A percentile compares a stretch with the other conserved stretches of the same genome.
Evolutionary conservation across 352 stramenopile genomes (phyloP).

Genomic region (Aphanomyces euteiches): DNA sequence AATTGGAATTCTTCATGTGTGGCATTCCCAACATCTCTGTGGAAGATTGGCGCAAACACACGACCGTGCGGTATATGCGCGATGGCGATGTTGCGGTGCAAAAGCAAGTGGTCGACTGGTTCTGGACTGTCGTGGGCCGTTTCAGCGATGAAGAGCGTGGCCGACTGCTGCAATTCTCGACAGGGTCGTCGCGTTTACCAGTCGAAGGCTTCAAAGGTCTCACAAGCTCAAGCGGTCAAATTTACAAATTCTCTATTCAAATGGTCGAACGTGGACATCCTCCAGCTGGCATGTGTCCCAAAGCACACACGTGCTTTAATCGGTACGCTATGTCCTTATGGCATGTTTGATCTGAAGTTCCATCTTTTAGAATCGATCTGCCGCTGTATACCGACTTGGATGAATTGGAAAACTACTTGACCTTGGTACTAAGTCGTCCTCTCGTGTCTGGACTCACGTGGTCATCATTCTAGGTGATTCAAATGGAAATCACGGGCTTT

Average conservation of each 20-base stretch:
- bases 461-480: constrained; percentile 36
- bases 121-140: constrained; percentile 58
- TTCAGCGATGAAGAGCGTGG: constrained; percentile 68
- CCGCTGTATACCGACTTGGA: constrained; percentile 61
- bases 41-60: constrained; percentile 55
- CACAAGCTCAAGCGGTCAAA: constrained; percentile 74
- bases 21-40: constrained; percentile 68
- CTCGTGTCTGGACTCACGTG: not conserved
- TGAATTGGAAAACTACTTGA: constrained; percentile 72
- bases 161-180: constrained; percentile 70
- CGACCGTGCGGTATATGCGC: constrained; percentile 60
- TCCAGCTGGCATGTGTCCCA: constrained; percentile 50
- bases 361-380: constrained; percentile 44
- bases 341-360: not conserved
- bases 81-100: constrained; percentile 38
- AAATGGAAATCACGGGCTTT: constrained; percentile 57
- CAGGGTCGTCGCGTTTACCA: constrained; percentile 68
- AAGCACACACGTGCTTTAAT: constrained; percentile 85
- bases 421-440: constrained; percentile 38
- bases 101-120: constrained; percentile 59
- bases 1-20: constrained; percentile 73
- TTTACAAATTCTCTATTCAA: constrained; percentile 78
- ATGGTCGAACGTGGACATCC: constrained; percentile 50
- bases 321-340: constrained; percentile 30
- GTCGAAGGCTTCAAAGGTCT: constrained; percentile 77